Conservation (phyloP, 495 filamentous ascomycete genomes). For the Daldinia caldariorum region DNA sequence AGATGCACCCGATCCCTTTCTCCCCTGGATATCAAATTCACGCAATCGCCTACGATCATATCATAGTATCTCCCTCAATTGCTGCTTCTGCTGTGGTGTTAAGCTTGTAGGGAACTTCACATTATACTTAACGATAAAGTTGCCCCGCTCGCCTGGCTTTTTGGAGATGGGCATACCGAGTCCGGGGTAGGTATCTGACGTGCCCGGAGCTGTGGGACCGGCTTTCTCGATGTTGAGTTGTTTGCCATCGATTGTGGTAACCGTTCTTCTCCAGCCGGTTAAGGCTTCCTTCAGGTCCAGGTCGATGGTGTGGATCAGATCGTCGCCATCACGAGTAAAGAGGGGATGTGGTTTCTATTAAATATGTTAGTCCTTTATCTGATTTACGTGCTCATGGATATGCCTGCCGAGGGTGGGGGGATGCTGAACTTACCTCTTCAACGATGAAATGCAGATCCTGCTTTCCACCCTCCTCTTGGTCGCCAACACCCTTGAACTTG, state of each 20-base stretch:
- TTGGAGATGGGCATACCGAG: constrained; percentile 93
- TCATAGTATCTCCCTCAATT: constrained; percentile 79
- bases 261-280: constrained; percentile 89
- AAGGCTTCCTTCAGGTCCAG: constrained; percentile 95
- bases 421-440: constrained; percentile 74
- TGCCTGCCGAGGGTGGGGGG: neutral
- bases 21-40: constrained; percentile 14
- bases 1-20: constrained; percentile 25
- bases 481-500: constrained; percentile 94
- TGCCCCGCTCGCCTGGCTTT: constrained; percentile 82
- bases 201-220: constrained; percentile 86
- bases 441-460: constrained; percentile 96
- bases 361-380: constrained; percentile 29
- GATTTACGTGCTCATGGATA: constrained; percentile 1
- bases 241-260: constrained; percentile 94
- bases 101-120: constrained; percentile 87
- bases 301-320: constrained; percentile 78
- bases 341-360: constrained; percentile 81
- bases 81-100: constrained; percentile 76
- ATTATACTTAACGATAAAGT: constrained; percentile 89
- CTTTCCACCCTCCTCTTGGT: constrained; percentile 96
- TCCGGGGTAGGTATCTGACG: constrained; percentile 79
- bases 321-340: constrained; percentile 86
- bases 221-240: constrained; percentile 76
- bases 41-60: neutral